Evolutionary conservation across 2,329 filamentous ascomycete genomes (phyloP).

Genomic region (Cladosporium phlei): DNA sequence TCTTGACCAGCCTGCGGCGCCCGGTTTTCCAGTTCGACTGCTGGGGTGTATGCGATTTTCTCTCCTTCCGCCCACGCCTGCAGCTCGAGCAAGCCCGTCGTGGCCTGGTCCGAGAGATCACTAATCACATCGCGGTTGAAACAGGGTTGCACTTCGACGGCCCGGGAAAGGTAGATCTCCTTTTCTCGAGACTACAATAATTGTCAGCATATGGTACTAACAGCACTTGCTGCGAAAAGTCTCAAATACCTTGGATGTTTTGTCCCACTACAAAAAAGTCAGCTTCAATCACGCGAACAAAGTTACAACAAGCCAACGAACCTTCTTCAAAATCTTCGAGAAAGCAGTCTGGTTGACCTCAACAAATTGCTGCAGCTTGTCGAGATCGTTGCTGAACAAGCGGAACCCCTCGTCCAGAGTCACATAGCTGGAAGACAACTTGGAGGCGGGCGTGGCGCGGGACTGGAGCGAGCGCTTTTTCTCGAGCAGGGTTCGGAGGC

Average conservation of each 20-base stretch:
- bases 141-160: conserved; percentile 95
- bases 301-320: conserved; percentile 32
- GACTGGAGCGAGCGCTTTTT: conserved; percentile 91
- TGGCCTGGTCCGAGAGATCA: conserved; percentile 92
- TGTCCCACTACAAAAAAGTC: conserved; percentile 72
- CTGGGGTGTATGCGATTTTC: conserved; percentile 64
- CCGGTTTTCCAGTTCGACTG: conserved; percentile 30
- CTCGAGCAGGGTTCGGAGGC: conserved; percentile 84
- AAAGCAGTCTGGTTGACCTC: conserved; percentile 97
- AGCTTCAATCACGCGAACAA: conserved; percentile 28
- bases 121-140: conserved; percentile 97
- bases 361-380: conserved; percentile 95
- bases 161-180: conserved; percentile 90
- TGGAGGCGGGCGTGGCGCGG: conserved; percentile 65
- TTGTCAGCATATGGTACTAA: conserved; percentile 20
- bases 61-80: conserved; percentile 97
- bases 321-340: conserved; percentile 97
- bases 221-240: conserved; percentile 19
- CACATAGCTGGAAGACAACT: conserved; percentile 87
- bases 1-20: conserved; percentile 59
- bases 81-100: conserved; percentile 89
- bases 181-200: conserved; percentile 77
- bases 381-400: conserved; percentile 92
- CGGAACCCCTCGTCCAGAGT: conserved; percentile 95
- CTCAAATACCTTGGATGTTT: conserved; percentile 75